phyloP scores from a whole-genome alignment of 768 basidiomycete species.

The Panaeolus papilionaceus region DNA sequence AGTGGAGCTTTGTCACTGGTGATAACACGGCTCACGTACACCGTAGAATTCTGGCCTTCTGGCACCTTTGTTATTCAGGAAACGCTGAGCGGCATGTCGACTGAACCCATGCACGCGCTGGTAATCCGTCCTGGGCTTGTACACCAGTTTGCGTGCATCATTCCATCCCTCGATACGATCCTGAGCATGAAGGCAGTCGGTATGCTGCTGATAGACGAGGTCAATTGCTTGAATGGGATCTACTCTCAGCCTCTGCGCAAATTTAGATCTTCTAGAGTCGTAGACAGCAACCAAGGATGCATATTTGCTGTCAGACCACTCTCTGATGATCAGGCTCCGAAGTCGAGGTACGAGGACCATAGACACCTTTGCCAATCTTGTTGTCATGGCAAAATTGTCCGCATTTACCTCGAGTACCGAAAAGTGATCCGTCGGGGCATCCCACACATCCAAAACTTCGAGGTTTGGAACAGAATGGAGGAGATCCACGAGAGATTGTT shows the following conservation, averaged over 20 bases:
- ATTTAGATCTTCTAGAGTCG: background rate
- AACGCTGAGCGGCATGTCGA: conserved; percentile 1
- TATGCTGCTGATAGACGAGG: background rate
- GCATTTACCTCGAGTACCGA: background rate
- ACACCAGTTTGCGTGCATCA: background rate
- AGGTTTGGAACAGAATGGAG: background rate
- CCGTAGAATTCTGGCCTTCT: background rate
- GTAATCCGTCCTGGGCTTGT: conserved; percentile 1
- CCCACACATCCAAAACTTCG: background rate
- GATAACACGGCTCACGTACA: background rate
- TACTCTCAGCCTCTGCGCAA: background rate
- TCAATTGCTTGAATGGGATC: background rate
- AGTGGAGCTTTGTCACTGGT: background rate
- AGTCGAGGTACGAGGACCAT: background rate
- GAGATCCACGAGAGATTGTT: background rate
- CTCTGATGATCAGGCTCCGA: background rate
- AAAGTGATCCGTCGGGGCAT: background rate
- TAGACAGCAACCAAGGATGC: background rate
- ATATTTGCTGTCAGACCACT: background rate
- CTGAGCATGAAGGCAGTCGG: background rate
- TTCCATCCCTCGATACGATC: conserved; percentile 7
- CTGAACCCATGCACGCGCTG: background rate
- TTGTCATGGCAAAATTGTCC: background rate
- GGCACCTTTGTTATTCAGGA: background rate
- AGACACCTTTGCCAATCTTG: background rate